Conservation (phyloP, 306 rosid species). For the Vicia faba region DNA sequence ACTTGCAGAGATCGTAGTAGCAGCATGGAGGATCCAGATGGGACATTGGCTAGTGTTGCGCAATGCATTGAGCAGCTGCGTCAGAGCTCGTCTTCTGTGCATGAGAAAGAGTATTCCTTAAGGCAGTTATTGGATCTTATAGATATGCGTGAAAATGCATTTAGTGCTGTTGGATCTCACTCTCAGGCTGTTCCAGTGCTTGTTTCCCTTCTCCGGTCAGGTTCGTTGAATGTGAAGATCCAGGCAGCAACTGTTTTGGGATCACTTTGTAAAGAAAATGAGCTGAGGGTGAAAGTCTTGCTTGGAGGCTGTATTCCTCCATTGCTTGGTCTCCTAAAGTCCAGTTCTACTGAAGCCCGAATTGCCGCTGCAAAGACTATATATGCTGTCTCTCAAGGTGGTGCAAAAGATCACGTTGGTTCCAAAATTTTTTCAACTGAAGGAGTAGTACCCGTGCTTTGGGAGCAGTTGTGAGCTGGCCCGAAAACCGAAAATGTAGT, state of each 20-base stretch:
- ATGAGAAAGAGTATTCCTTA: slow-evolving; percentile 90
- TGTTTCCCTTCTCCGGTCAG: slow-evolving; percentile 97
- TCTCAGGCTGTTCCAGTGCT: slow-evolving; percentile 99
- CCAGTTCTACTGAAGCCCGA: slow-evolving; percentile 86
- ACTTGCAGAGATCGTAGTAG: slow-evolving; percentile 82
- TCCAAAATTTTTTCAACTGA: slow-evolving; percentile 97
- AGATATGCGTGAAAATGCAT: slow-evolving; percentile 88
- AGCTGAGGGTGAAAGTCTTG: slow-evolving; percentile 92
- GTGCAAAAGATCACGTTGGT: slow-evolving; percentile 91
- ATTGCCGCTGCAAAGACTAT: slow-evolving; percentile 96
- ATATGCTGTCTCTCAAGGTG: slow-evolving; percentile 96
- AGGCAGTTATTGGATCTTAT: slow-evolving; percentile 84
- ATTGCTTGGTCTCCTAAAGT: slow-evolving; percentile 90
- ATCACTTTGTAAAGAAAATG: slow-evolving; percentile 92
- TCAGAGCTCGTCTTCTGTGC: slow-evolving; percentile 73
- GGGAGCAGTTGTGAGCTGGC: slow-evolving; percentile 82
- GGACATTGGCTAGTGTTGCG: slow-evolving; percentile 98
- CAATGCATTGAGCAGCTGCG: slow-evolving; percentile 99
- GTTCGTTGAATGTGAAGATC: slow-evolving; percentile 90
- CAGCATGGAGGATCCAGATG: slow-evolving; percentile 99
- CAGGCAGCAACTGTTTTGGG: slow-evolving; percentile 97
- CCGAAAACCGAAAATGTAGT: slow-evolving; percentile 74
- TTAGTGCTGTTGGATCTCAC: slow-evolving; percentile 99
- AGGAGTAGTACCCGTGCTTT: slow-evolving; percentile 97
- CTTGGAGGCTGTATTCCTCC: slow-evolving; percentile 99